These are phyloP conservation scores for Phytophthora agathidicida DNA, from an alignment of 352 stramenopile species.

Conservation along the genomic window DNA sequence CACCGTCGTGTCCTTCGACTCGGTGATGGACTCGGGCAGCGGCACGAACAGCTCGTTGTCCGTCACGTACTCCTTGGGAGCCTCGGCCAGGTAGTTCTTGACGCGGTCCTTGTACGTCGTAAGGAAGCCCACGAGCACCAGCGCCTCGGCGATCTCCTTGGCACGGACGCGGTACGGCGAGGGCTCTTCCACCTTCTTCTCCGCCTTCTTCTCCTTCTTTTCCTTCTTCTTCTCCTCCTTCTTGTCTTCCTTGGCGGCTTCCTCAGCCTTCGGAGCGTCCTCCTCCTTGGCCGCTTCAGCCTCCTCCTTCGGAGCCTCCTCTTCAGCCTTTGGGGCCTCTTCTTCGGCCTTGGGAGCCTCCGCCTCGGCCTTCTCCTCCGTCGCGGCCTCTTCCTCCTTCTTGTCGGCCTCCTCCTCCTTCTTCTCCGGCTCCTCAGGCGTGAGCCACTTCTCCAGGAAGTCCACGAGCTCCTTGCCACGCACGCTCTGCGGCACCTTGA, in stretches of 20 bases:
- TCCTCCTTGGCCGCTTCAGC: slow-evolving; percentile 24
- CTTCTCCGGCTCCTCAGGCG: slow-evolving; percentile 25
- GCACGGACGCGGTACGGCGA: slow-evolving; percentile 37
- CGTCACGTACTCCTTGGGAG: slow-evolving; percentile 45
- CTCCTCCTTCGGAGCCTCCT: slow-evolving; percentile 8
- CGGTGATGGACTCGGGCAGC: slow-evolving; percentile 38
- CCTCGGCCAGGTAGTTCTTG: slow-evolving; percentile 43
- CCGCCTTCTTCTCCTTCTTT: slow-evolving; percentile 17
- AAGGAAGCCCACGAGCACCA: slow-evolving; percentile 44
- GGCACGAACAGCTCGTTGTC: slow-evolving; percentile 59
- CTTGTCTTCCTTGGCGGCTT: slow-evolving; percentile 15
- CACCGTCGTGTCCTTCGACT: slow-evolving; percentile 39
- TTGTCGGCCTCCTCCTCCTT: slow-evolving; percentile 26
- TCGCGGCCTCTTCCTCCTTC: slow-evolving; percentile 19
- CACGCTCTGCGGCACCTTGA: slow-evolving; percentile 48
- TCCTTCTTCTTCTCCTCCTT: slow-evolving; percentile 31
- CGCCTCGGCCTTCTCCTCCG: slow-evolving; percentile 7
- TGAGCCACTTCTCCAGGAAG: slow-evolving; percentile 50
- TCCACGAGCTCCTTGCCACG: slow-evolving; percentile 56
- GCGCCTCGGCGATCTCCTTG: slow-evolving; percentile 46
- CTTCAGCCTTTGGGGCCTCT: slow-evolving; percentile 20
- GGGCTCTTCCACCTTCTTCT: slow-evolving; percentile 33
- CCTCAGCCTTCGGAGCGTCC: slow-evolving; percentile 19
- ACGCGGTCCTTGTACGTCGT: slow-evolving; percentile 54
- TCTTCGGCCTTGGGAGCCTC: slow-evolving; percentile 7